These are phyloP conservation scores for Endothia cerciana DNA, from an alignment of 2,329 filamentous ascomycete species.

Conservation along the genomic window DNA sequence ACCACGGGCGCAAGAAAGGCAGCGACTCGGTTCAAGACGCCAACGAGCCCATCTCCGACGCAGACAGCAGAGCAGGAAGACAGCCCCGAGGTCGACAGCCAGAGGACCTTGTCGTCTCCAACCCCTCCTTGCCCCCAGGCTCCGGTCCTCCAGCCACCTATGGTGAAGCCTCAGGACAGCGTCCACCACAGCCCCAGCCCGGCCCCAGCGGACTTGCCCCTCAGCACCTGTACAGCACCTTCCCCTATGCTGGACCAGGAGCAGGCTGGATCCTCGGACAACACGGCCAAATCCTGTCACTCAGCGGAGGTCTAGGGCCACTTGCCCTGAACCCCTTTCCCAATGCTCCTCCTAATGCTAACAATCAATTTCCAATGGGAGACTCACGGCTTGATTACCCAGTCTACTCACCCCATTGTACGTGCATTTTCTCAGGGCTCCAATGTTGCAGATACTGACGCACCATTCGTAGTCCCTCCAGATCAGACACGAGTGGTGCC, in stretches of 20 bases:
- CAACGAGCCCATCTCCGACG: background rate
- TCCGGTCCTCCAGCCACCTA: background rate
- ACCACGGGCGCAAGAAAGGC: background rate
- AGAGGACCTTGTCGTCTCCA: background rate
- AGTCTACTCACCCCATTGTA: background rate
- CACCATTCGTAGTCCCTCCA: conserved; percentile 3
- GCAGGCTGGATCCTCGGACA: background rate
- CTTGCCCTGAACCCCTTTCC: background rate
- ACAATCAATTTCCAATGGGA: background rate
- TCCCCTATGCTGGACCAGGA: conserved; percentile 1
- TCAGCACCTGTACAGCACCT: background rate
- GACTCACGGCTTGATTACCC: background rate
- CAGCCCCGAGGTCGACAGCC: background rate
- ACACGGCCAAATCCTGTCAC: background rate
- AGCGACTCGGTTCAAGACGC: conserved; percentile 1
- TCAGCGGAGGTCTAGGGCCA: background rate
- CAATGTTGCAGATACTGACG: background rate
- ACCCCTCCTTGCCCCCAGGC: conserved; percentile 3
- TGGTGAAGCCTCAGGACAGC: conserved; percentile 7
- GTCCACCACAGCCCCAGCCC: conserved; percentile 14
- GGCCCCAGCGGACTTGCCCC: background rate
- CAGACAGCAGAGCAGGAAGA: background rate
- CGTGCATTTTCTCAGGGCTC: background rate
- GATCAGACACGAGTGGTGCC: background rate
- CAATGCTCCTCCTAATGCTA: background rate